phyloP scores from a whole-genome alignment of 805 yeast species.

The Zygosaccharomyces pseudorouxii region DNA sequence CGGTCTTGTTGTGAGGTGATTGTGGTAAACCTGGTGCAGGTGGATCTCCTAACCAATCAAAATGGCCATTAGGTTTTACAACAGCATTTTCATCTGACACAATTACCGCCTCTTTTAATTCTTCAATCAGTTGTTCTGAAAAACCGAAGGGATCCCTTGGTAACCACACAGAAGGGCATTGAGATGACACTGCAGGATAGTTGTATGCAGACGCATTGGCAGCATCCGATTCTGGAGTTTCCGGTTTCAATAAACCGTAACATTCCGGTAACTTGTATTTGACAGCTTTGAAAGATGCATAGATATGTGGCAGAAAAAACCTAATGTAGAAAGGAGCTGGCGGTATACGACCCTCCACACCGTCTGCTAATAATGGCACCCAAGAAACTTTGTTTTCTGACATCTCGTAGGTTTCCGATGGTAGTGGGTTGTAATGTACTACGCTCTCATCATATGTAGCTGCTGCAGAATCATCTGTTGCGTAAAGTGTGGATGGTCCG shows the following conservation, averaged over 20 bases:
- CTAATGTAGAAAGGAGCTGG: slow-evolving; percentile 42
- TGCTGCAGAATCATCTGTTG: background rate
- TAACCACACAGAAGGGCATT: slow-evolving; percentile 81
- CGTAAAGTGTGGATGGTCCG: background rate
- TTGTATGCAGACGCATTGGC: slow-evolving; percentile 59
- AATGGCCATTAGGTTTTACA: slow-evolving; percentile 47
- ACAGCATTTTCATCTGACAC: slow-evolving; percentile 66
- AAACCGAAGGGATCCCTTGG: slow-evolving; percentile 88
- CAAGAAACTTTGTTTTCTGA: slow-evolving; percentile 26
- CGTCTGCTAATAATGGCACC: slow-evolving; percentile 70
- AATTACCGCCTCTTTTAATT: slow-evolving; percentile 50
- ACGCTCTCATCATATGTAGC: background rate
- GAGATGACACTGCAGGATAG: slow-evolving; percentile 65
- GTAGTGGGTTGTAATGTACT: slow-evolving; percentile 5
- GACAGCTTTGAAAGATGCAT: slow-evolving; percentile 47
- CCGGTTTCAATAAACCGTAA: slow-evolving; percentile 46
- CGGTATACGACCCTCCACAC: slow-evolving; percentile 36
- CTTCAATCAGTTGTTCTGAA: slow-evolving; percentile 54
- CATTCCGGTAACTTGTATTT: slow-evolving; percentile 54
- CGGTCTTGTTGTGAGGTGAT: slow-evolving; percentile 11
- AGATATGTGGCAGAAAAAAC: slow-evolving; percentile 52
- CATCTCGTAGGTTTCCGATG: slow-evolving; percentile 8
- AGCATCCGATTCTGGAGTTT: slow-evolving; percentile 37
- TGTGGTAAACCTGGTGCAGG: slow-evolving; percentile 34
- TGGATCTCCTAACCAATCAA: slow-evolving; percentile 48